phyloP scores from a whole-genome alignment of 345 rosid species.

The Eucalyptus regnans region DNA sequence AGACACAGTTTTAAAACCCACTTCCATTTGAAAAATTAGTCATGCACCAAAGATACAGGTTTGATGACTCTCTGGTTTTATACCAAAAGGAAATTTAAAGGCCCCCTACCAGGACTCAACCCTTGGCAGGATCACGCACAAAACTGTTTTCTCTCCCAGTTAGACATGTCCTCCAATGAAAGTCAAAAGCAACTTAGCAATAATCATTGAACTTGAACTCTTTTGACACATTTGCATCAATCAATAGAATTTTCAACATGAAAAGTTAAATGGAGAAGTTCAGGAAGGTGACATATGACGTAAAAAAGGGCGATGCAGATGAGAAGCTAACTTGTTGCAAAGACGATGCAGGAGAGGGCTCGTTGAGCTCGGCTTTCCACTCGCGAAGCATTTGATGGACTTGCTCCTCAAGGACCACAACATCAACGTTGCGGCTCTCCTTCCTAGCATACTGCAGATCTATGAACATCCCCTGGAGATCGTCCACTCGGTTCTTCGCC shows the following conservation, averaged over 20 bases:
- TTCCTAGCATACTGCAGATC: constrained; percentile 94
- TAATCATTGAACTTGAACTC: neutral
- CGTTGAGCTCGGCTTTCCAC: constrained; percentile 97
- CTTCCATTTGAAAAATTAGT: neutral
- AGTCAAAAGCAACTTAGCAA: neutral
- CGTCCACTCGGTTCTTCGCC: constrained; percentile 98
- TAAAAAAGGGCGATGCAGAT: neutral
- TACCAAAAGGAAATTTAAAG: neutral
- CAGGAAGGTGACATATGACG: neutral
- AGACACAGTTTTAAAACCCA: neutral
- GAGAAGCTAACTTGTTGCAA: constrained; percentile 74
- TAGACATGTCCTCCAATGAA: neutral
- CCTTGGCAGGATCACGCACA: neutral
- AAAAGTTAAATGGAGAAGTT: neutral
- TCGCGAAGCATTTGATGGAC: constrained; percentile 99
- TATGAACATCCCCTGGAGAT: constrained; percentile 74
- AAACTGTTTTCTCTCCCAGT: neutral
- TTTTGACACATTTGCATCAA: neutral
- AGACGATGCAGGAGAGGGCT: constrained; percentile 95
- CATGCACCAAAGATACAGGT: neutral
- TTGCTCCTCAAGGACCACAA: constrained; percentile 81
- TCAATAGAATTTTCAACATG: neutral
- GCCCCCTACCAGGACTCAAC: neutral
- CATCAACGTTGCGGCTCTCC: constrained; percentile 72
- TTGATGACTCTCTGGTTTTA: neutral